Evolutionary conservation across 768 basidiomycete genomes (phyloP).

Genomic region (Rhodosporidiobolus odoratus): DNA sequence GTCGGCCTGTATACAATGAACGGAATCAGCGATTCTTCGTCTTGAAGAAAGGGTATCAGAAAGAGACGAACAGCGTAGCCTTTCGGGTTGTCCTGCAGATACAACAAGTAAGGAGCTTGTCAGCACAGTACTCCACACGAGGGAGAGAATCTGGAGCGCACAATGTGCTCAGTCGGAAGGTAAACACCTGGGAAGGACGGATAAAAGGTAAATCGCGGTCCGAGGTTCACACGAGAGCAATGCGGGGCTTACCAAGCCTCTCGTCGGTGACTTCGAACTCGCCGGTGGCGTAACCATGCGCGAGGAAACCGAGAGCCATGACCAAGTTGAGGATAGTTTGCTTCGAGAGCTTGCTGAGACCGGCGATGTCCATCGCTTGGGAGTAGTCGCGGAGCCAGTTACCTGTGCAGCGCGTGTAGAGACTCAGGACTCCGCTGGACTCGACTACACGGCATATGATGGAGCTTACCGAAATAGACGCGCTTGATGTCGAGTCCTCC

Average conservation of each 20-base stretch:
- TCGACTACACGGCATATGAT: too few relatives aligned
- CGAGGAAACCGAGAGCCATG: conserved; percentile 87
- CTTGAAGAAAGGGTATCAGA: background rate
- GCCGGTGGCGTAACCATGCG: conserved; percentile 53
- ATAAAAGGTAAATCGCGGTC: background rate
- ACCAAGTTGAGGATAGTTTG: conserved; percentile 46
- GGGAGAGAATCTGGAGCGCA: conserved; percentile 36
- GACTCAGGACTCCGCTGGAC: conserved; percentile 3
- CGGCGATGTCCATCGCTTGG: conserved; percentile 50
- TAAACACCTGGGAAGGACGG: conserved; percentile 49
- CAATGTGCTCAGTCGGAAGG: conserved; percentile 50
- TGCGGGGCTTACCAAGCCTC: conserved; percentile 43
- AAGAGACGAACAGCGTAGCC: conserved; percentile 24
- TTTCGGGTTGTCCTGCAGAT: conserved; percentile 37
- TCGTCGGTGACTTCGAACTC: conserved; percentile 48
- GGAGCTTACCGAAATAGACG: conserved; percentile 44
- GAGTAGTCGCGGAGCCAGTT: conserved; percentile 89
- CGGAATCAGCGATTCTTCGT: too few relatives aligned
- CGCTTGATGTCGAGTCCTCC: conserved; percentile 48
- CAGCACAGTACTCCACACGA: too few relatives aligned
- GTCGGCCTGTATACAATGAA: conserved; percentile 1
- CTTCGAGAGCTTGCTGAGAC: conserved; percentile 37
- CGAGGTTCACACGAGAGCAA: background rate
- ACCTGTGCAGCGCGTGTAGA: conserved; percentile 40
- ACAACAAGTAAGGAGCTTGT: too few relatives aligned